Percentiles rank a stretch among this genome's conserved stretches.
Evolutionary conservation across 345 rosid genomes (phyloP).

Genomic region (Streptanthus diversifolius): DNA sequence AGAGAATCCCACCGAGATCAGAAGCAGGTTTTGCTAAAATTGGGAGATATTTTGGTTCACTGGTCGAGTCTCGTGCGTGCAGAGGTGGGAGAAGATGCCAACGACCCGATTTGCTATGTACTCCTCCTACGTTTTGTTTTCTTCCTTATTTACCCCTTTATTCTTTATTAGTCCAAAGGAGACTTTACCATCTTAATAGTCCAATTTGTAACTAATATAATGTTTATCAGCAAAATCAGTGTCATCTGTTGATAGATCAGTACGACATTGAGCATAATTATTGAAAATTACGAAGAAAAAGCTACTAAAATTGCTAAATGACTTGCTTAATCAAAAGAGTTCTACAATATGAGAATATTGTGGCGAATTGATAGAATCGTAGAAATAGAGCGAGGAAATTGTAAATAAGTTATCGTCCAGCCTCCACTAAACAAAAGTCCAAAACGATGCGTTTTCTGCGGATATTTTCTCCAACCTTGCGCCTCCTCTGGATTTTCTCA

Average conservation of each 20-base stretch:
- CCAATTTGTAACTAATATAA: neutral
- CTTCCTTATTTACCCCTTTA: neutral
- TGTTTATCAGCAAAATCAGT: neutral
- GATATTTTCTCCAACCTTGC: slow-evolving; percentile 20
- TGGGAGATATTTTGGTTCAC: slow-evolving; percentile 32
- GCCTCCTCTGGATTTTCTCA: neutral
- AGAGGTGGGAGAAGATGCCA: slow-evolving; percentile 29
- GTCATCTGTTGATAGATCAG: no score
- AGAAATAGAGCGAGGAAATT: neutral
- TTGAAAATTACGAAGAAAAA: neutral
- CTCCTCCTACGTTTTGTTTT: slow-evolving; percentile 2
- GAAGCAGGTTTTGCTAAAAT: slow-evolving; percentile 6
- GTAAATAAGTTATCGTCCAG: neutral
- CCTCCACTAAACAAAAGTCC: neutral
- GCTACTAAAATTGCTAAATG: neutral
- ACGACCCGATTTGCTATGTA: slow-evolving; percentile 17
- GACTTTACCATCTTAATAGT: no score
- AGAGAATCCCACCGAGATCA: slow-evolving; percentile 10
- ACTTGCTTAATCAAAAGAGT: no score
- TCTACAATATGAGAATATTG: no score
- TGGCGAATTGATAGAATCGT: neutral
- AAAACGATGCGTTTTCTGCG: slow-evolving; percentile 31
- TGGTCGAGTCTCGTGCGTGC: slow-evolving; percentile 29
- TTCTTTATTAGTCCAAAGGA: neutral
- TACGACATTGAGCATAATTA: neutral